Conservation (phyloP, 2,329 filamentous ascomycete species). For the Fusarium sp. region DNA sequence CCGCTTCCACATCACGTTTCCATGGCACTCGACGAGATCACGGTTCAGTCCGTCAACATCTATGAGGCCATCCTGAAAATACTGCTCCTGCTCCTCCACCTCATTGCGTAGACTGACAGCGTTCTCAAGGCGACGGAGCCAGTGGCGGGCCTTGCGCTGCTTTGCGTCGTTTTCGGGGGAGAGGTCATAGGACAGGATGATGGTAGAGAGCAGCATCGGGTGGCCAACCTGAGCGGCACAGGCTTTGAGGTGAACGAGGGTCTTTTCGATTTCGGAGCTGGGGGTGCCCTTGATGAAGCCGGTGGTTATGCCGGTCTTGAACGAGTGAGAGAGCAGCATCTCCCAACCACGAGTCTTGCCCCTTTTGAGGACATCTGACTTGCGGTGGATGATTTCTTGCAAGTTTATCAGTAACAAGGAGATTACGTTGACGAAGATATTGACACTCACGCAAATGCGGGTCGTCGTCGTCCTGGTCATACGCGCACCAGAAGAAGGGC, state of each 20-base stretch:
- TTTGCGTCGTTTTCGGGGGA: conserved; percentile 71
- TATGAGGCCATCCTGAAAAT: conserved; percentile 67
- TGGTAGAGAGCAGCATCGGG: conserved; percentile 71
- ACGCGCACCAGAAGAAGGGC: conserved; percentile 74
- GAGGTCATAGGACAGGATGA: conserved; percentile 73
- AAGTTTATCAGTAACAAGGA: background rate
- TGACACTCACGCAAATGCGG: conserved; percentile 68
- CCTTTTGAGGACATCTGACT: conserved; percentile 77
- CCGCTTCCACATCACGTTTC: conserved; percentile 74
- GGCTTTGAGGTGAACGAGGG: conserved; percentile 65
- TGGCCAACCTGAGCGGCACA: conserved; percentile 68
- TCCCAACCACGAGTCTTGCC: conserved; percentile 76
- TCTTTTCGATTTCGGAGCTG: conserved; percentile 67
- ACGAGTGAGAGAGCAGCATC: conserved; percentile 73
- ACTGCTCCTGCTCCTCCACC: conserved; percentile 69
- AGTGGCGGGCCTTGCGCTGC: conserved; percentile 75
- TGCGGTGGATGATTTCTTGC: conserved; percentile 74
- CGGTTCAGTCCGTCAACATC: conserved; percentile 74
- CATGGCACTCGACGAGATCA: conserved; percentile 75
- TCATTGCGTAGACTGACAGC: conserved; percentile 74
- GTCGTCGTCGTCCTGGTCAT: conserved; percentile 70
- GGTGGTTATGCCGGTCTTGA: conserved; percentile 69
- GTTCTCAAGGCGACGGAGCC: conserved; percentile 73
- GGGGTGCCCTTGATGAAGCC: conserved; percentile 75
- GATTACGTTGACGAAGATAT: background rate